Evolutionary conservation across 495 filamentous ascomycete genomes (phyloP).

Genomic region (Podospora anserina): DNA sequence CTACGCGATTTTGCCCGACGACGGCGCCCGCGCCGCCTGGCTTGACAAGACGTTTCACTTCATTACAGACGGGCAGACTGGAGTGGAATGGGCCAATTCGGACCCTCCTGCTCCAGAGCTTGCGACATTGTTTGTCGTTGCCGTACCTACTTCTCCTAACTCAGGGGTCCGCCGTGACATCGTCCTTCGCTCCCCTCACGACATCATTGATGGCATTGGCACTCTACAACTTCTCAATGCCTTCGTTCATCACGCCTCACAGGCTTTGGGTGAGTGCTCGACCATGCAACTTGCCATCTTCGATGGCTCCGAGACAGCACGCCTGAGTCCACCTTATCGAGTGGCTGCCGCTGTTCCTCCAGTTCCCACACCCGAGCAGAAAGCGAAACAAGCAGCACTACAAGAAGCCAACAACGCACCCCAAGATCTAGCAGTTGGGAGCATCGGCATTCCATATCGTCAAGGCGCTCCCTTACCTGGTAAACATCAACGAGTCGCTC

Average conservation of each 20-base stretch:
- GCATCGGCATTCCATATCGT: constrained; percentile 6
- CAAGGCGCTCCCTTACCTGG: constrained; percentile 5
- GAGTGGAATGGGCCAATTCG: constrained; percentile 41
- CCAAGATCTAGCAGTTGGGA: background rate
- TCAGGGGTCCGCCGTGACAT: constrained; percentile 30
- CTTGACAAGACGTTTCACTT: constrained; percentile 37
- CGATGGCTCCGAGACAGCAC: constrained; percentile 20
- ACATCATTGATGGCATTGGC: constrained; percentile 51
- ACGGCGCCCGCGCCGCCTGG: constrained; percentile 31
- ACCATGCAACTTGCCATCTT: background rate
- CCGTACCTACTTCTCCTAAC: constrained; percentile 4
- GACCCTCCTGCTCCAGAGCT: constrained; percentile 37
- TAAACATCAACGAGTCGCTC: constrained; percentile 22
- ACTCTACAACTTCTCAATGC: constrained; percentile 38
- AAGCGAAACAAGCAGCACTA: background rate
- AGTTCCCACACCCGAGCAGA: constrained; percentile 5
- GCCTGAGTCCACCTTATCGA: constrained; percentile 23
- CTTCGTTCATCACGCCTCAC: constrained; percentile 13
- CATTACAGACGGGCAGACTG: constrained; percentile 30
- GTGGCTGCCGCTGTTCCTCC: constrained; percentile 17
- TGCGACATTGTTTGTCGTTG: constrained; percentile 43
- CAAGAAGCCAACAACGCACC: background rate
- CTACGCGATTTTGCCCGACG: constrained; percentile 31
- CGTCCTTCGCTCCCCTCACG: constrained; percentile 46
- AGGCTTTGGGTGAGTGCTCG: constrained; percentile 14